Percentiles rank a stretch among this genome's conserved stretches.
phyloP scores from a whole-genome alignment of 1,139 yeast species.

The Hemisphaericaspora xylofermentans region DNA sequence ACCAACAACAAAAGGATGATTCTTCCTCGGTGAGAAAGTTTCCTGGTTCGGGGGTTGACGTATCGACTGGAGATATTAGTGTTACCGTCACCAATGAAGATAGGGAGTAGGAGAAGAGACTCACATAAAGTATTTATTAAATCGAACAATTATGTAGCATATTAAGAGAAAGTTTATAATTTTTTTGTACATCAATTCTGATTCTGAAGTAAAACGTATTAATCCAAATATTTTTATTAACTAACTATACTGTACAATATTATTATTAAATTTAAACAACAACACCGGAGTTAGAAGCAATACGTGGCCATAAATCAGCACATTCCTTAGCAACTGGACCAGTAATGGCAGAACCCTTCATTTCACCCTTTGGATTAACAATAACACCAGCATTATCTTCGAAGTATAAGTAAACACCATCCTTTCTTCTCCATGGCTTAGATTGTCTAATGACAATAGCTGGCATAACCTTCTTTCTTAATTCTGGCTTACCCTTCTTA shows the following conservation, averaged over 20 bases:
- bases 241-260: conserved; percentile 5
- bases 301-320: conserved; percentile 99
- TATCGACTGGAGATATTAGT: conserved; percentile 9
- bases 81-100: conserved; percentile 8
- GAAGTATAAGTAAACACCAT: conserved; percentile 98
- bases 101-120: background rate
- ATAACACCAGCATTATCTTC: conserved; percentile 99
- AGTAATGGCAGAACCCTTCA: conserved; percentile 99
- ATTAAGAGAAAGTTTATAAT: too few species aligned
- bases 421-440: conserved; percentile 99
- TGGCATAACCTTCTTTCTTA: conserved; percentile 99
- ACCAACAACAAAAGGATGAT: background rate
- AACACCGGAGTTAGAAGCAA: conserved; percentile 99
- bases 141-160: background rate
- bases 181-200: too few species aligned
- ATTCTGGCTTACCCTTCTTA: conserved; percentile 99
- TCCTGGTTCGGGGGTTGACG: background rate
- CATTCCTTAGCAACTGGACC: conserved; percentile 99
- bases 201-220: too few species aligned
- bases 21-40: background rate
- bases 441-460: conserved; percentile 99
- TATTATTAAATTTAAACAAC: conserved; percentile 66
- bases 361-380: conserved; percentile 99
- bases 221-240: background rate
- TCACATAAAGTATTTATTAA: too few species aligned